Percentiles rank a stretch among this genome's conserved stretches.
phyloP scores from a whole-genome alignment of 2,329 filamentous ascomycete genomes.

The Volutella citrinella region DNA sequence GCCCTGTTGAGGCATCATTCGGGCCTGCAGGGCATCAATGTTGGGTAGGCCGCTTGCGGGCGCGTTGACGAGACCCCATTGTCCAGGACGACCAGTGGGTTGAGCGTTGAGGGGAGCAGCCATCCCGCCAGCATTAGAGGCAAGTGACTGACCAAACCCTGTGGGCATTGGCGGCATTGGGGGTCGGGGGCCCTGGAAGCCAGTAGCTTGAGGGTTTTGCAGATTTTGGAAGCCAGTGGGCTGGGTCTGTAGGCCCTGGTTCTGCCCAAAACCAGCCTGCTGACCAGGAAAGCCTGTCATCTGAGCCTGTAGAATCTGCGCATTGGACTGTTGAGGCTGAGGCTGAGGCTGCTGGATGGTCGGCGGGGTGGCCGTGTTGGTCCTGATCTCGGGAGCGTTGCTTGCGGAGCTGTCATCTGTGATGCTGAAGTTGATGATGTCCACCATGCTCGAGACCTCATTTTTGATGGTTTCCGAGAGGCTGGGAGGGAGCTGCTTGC shows the following conservation, averaged over 20 bases:
- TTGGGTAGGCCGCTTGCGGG: slow-evolving; percentile 87
- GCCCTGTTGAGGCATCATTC: slow-evolving; percentile 96
- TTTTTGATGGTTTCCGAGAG: slow-evolving; percentile 89
- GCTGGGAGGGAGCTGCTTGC: slow-evolving; percentile 70
- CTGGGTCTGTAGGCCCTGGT: slow-evolving; percentile 61
- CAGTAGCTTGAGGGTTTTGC: slow-evolving; percentile 68
- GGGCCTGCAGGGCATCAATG: slow-evolving; percentile 85
- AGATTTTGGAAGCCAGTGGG: slow-evolving; percentile 68
- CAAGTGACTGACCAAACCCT: slow-evolving; percentile 53
- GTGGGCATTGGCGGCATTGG: slow-evolving; percentile 80
- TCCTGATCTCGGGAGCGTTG: slow-evolving; percentile 66
- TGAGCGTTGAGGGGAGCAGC: slow-evolving; percentile 77
- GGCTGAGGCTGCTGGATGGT: slow-evolving; percentile 68
- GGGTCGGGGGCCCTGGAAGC: slow-evolving; percentile 81
- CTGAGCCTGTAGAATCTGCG: slow-evolving; percentile 61
- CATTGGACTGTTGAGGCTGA: slow-evolving; percentile 73
- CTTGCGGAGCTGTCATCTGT: slow-evolving; percentile 64
- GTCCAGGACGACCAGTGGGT: slow-evolving; percentile 86
- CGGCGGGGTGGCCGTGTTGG: slow-evolving; percentile 47
- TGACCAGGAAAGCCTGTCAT: slow-evolving; percentile 66
- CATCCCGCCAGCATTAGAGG: slow-evolving; percentile 60
- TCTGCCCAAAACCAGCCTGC: slow-evolving; percentile 56
- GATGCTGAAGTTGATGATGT: slow-evolving; percentile 95
- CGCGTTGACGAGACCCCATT: slow-evolving; percentile 98
- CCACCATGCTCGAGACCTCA: slow-evolving; percentile 98